Evolutionary conservation across 2,329 filamentous ascomycete genomes (phyloP).

Genomic region (Claviceps sorghi): DNA sequence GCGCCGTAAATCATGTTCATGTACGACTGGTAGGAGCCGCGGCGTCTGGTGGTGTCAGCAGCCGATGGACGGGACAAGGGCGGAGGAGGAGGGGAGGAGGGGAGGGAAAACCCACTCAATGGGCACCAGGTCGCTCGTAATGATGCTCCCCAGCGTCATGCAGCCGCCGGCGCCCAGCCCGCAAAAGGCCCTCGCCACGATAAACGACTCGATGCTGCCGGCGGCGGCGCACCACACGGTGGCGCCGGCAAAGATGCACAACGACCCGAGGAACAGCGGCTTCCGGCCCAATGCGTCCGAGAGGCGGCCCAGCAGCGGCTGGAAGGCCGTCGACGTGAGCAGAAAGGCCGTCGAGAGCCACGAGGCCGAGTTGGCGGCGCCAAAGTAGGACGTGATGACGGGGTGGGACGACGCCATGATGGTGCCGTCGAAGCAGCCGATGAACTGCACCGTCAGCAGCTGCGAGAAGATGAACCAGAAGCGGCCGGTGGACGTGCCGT

Average conservation of each 20-base stretch:
- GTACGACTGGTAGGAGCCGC: conserved; percentile 60
- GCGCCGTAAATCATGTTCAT: conserved; percentile 51
- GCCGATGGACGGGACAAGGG: too few relatives aligned
- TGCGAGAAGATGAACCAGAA: conserved; percentile 51
- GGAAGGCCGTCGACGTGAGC: conserved; percentile 60
- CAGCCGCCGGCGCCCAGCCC: conserved; percentile 61
- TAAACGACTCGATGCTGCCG: conserved; percentile 52
- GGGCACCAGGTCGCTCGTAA: conserved; percentile 59
- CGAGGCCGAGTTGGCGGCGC: conserved; percentile 62
- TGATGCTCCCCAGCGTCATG: conserved; percentile 53
- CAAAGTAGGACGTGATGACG: conserved; percentile 68
- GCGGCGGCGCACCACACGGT: conserved; percentile 59
- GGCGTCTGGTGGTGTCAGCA: conserved; percentile 16
- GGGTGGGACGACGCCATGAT: conserved; percentile 73
- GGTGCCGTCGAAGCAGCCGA: conserved; percentile 57
- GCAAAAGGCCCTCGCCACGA: conserved; percentile 54
- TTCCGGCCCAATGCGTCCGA: conserved; percentile 62
- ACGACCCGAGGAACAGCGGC: conserved; percentile 46
- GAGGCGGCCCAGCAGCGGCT: conserved; percentile 59
- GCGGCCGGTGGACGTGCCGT: conserved; percentile 29
- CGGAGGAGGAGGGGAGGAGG: background rate
- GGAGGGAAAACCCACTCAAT: conserved; percentile 39
- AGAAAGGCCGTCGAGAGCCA: conserved; percentile 73
- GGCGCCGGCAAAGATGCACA: conserved; percentile 47
- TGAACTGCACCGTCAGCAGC: conserved; percentile 42